Evolutionary conservation across 2,329 filamentous ascomycete genomes (phyloP), one percentile per base, ranked within the genome.

Genomic region (Blastomyces silverae): DNA sequence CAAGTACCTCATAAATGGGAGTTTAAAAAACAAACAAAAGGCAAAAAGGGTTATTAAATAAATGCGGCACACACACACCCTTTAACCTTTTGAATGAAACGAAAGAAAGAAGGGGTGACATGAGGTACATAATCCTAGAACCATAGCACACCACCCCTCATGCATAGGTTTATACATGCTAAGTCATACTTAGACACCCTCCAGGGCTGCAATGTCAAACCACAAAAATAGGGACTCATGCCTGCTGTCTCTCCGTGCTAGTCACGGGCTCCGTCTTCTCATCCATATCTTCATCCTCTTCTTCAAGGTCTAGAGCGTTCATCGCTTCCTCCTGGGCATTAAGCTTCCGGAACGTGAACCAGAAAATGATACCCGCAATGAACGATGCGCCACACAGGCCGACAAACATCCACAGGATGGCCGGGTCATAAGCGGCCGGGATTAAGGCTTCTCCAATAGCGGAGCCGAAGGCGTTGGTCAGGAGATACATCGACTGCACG

Each of bases 371-470:
- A 28, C 83, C 83, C 2, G 80, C 78, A 1, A 78, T 37, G 63
- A 80, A 80, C 0, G 83, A 81, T 20, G 79, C 79, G 63, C 76
- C 70, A 5, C 81, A 81, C n/a, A 88, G 75, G 25, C 83, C 84
- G 31, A 80, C 79, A 70, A 88, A 89, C 81, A 90, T 83, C 85
- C 86, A 89, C 65, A 87, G 71, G 69, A 89, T 82, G 68, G 85
- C 80, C 28, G 88, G 88, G 72, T 91, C 85, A 64, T 82, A 82
- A 7, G 85, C 83, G 5, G 81, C 76, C 0, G 87, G 85, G 1
- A 85, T 82, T 15, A 90, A 77, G 2, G 86, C 83, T 69, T 87
- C 84, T 2, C 83, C 85, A 28, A 91, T 76, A 1, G 84, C 84
- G 48, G 80, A 80, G 3, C 82, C 83, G 66, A 87, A 78, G 0